phyloP scores from a whole-genome alignment of 176 grass and related monocot genomes.

The Elaeis guineensis region DNA sequence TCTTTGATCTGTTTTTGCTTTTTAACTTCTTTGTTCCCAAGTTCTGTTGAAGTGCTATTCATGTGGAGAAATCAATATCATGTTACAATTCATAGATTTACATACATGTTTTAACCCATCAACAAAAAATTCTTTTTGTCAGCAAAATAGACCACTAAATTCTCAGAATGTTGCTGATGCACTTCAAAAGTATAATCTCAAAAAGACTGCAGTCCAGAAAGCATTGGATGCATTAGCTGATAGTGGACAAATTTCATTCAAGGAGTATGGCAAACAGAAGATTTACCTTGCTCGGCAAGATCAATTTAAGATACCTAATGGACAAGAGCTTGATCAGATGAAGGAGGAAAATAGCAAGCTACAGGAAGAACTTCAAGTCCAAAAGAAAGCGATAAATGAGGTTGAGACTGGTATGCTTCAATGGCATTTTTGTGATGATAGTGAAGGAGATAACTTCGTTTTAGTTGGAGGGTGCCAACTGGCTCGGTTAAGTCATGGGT shows the following conservation, averaged over 20 bases:
- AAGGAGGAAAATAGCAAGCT: constrained; percentile 69
- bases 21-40: no score
- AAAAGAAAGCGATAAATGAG: constrained; percentile 79
- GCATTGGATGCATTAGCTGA: constrained; percentile 75
- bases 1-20: no score
- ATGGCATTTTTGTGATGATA: background rate
- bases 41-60: no score
- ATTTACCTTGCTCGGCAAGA: constrained; percentile 94
- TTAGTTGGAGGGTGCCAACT: no score
- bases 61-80: no score
- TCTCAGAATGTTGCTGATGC: constrained; percentile 88
- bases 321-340: constrained; percentile 85
- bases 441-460: no score
- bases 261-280: constrained; percentile 98
- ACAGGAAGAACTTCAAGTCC: constrained; percentile 54
- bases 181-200: constrained; percentile 90
- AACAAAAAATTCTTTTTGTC: constrained; percentile 13
- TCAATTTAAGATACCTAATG: constrained; percentile 82
- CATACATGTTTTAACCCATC: background rate
- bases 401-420: constrained; percentile 61
- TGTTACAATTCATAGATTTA: background rate
- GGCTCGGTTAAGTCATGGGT: no score
- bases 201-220: constrained; percentile 90
- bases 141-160: constrained; percentile 98
- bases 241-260: constrained; percentile 86